Evolutionary conservation across 352 stramenopile species (phyloP).

Genomic region (Pythium insidiosum): DNA sequence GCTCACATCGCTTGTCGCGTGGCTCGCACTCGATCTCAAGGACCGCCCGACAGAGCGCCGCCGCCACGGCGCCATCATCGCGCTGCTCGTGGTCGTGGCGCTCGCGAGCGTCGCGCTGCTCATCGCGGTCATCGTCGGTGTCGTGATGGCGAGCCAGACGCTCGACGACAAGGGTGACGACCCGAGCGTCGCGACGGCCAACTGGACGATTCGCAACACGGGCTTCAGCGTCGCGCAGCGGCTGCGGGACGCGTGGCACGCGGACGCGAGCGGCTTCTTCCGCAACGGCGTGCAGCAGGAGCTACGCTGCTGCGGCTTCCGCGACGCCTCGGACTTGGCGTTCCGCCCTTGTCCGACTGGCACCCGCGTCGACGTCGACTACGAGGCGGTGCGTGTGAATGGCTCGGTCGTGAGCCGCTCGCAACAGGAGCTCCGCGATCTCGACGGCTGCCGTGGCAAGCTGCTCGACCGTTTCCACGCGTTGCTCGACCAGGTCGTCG

Average conservation of each 20-base stretch:
- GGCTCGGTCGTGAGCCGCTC: conserved; percentile 33
- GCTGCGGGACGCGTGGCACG: conserved; percentile 39
- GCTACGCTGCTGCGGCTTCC: conserved; percentile 66
- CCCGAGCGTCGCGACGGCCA: too few species aligned
- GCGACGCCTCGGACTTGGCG: conserved; percentile 25
- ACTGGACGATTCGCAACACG: conserved; percentile 69
- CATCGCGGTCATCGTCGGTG: conserved; percentile 19
- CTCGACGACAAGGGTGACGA: conserved; percentile 37
- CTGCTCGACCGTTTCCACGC: conserved; percentile 54
- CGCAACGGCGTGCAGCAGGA: conserved; percentile 51
- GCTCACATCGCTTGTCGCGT: conserved; percentile 29
- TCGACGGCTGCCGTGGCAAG: conserved; percentile 35
- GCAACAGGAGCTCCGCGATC: conserved; percentile 33
- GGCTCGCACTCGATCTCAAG: conserved; percentile 44
- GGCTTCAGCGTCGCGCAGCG: conserved; percentile 48
- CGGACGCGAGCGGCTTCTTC: conserved; percentile 27
- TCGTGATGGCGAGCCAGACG: conserved; percentile 63
- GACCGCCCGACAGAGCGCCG: neutral
- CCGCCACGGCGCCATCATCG: conserved; percentile 19
- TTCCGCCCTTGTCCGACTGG: conserved; percentile 46
- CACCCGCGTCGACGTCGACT: conserved; percentile 34
- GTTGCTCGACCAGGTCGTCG: conserved; percentile 30
- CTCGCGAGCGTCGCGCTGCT: conserved; percentile 36
- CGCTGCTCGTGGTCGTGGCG: conserved; percentile 28
- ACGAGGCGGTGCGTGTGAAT: conserved; percentile 52